Base-by-base conservation (phyloP, 306 rosid species). In the Trifolium fragiferum region DNA sequence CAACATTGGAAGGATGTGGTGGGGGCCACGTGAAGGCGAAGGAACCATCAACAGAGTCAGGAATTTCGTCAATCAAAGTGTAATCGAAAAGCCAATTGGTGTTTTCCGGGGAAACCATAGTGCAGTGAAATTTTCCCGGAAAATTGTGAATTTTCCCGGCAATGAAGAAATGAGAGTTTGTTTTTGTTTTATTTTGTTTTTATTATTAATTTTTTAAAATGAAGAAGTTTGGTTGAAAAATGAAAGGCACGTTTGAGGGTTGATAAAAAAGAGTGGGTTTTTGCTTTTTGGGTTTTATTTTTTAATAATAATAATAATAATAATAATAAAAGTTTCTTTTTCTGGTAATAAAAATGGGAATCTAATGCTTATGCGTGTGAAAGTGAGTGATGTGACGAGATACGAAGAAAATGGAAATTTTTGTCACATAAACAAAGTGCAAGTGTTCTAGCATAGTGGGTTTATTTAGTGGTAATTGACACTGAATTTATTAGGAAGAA, bases 71-170 rank as follows among this genome's bases (percentile, higher is more conserved):
- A 64, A 94, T 87, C 76, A 94, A 74, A 15, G 71, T 84, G 46
- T 88, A 94, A 77, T 94, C 97, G 81, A 74, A 88, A 38, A 91
- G 81, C 99, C 99, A 94, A 72, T 90, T 90, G 86, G 86, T 77
- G 80, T 80, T 94, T 90, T 94, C 99, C 65, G 97, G 93, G 68
- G 96, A 85, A 64, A 82, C 97, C 99, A 94, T 33, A 14, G 62
- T 55, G 14, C 6, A 6, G 33, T 20, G 62, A 14, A 9, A 27
- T 59, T 59, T 59, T 18, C 46, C 68, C 68, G 68, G 68, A 35
- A 62, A 62, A 62, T 35, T n/a, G 68, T n/a, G 46, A 38, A 37
- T 55, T 76, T 62, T 63, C 35, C 76, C 46, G 43, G 78, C 30
- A 38, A 23, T 66, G 66, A 43, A 7, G 38, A 62, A 23, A 49